A percentile compares a stretch with the other conserved stretches of the same genome.
These are phyloP conservation scores for Chlamydomonas sp. DNA, from an alignment of 139 green algal genomes.

Conservation along the genomic window DNA sequence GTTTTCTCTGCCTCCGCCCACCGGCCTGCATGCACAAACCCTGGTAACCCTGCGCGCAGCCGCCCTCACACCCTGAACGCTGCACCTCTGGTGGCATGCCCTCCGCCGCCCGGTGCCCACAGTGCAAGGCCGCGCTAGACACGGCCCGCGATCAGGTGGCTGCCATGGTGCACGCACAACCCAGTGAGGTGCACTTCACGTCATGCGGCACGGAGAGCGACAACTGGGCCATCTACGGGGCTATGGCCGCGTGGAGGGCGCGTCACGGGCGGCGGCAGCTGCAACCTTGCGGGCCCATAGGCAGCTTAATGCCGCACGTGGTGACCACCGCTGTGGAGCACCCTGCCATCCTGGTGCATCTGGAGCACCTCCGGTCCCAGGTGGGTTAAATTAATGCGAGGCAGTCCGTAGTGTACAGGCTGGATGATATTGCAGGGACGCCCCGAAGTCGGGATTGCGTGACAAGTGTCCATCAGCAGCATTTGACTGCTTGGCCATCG, in stretches of 20 bases:
- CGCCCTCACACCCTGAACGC: neutral
- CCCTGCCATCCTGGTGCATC: conserved; percentile 70
- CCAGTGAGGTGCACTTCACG: conserved; percentile 57
- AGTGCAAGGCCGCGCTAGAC: conserved; percentile 56
- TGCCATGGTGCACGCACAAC: conserved; percentile 42
- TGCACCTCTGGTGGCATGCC: neutral
- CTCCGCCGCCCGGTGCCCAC: neutral
- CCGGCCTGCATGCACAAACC: neutral
- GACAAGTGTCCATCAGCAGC: no score
- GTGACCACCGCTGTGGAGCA: conserved; percentile 82
- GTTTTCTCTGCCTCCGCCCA: neutral
- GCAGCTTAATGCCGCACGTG: conserved; percentile 61
- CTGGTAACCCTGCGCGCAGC: neutral
- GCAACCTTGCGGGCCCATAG: neutral
- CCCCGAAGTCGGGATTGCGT: no score
- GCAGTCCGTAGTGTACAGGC: neutral
- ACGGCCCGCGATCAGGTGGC: conserved; percentile 62
- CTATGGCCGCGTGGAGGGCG: conserved; percentile 25
- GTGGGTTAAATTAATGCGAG: neutral
- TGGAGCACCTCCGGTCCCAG: conserved; percentile 39
- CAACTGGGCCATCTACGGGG: conserved; percentile 74
- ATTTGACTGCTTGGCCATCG: no score
- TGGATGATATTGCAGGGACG: no score
- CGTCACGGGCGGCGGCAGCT: neutral
- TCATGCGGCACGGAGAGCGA: conserved; percentile 66